Conservation (phyloP, 495 filamentous ascomycete species). For the Copromyces sp. region DNA sequence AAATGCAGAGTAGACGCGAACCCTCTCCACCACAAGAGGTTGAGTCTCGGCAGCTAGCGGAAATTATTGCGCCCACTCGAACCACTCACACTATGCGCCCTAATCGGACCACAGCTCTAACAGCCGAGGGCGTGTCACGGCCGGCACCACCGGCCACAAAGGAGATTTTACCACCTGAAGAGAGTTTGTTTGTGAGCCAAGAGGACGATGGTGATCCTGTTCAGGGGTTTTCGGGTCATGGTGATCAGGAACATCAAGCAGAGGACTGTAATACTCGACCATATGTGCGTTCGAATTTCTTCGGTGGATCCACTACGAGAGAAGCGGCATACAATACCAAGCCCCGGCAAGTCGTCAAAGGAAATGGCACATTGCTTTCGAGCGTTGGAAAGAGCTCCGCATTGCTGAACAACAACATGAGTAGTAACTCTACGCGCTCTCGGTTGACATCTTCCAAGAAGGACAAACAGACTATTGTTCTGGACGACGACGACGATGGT, state of each 20-base stretch:
- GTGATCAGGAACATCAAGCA: not conserved
- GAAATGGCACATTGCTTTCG: not conserved
- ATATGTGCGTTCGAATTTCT: not conserved
- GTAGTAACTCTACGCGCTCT: not conserved
- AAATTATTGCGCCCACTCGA: not conserved
- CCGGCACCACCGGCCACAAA: not conserved
- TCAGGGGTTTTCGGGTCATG: not conserved
- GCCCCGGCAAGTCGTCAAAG: not conserved
- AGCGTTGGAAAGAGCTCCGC: not conserved
- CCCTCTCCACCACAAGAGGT: constrained; percentile 5
- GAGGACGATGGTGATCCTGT: not conserved
- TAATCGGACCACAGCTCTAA: not conserved
- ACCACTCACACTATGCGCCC: not conserved
- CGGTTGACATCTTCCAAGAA: not conserved
- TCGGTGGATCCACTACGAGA: not conserved
- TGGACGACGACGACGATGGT: constrained; percentile 7
- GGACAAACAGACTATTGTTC: constrained; percentile 2
- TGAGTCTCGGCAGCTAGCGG: not conserved
- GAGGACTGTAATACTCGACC: not conserved
- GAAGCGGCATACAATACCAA: not conserved
- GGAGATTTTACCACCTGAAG: not conserved
- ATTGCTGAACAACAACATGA: not conserved
- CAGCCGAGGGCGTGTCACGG: not conserved
- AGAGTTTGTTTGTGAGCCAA: not conserved
- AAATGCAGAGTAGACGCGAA: not conserved